phyloP scores from a whole-genome alignment of 805 yeast species.

The Candida broadrunensis region DNA sequence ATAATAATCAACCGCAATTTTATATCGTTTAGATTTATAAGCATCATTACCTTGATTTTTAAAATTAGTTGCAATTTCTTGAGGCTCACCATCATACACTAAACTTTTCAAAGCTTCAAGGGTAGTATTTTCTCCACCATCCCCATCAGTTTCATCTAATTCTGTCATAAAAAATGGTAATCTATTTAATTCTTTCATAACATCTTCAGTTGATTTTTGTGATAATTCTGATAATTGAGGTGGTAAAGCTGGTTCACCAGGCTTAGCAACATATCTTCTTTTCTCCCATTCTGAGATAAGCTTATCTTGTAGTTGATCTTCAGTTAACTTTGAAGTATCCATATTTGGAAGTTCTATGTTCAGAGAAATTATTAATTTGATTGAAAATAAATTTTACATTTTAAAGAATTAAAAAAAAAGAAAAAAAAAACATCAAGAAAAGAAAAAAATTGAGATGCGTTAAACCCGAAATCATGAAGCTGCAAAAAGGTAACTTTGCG shows the following conservation, averaged over 20 bases:
- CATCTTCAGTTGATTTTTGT: conserved; percentile 69
- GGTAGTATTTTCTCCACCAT: conserved; percentile 68
- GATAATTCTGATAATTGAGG: conserved; percentile 72
- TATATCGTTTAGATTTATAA: conserved; percentile 66
- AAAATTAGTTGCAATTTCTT: conserved; percentile 85
- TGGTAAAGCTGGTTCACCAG: conserved; percentile 72
- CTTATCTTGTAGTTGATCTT: conserved; percentile 10
- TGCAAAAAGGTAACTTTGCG: no score
- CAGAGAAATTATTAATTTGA: no score
- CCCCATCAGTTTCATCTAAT: conserved; percentile 72
- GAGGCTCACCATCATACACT: conserved; percentile 94
- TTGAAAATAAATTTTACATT: background rate
- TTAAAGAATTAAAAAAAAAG: background rate
- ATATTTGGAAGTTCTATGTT: background rate
- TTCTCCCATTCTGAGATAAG: conserved; percentile 41
- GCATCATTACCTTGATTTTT: conserved; percentile 92
- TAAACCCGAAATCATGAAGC: no score
- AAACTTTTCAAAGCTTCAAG: conserved; percentile 88
- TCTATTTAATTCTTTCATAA: conserved; percentile 72
- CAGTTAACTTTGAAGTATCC: background rate
- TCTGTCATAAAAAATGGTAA: conserved; percentile 94
- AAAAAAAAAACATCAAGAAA: no score
- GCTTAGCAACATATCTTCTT: conserved; percentile 37
- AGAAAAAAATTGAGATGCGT: background rate
- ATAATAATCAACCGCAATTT: conserved; percentile 75